Conservation (phyloP, 2,329 filamentous ascomycete species). For the Colletotrichum falcatum region DNA sequence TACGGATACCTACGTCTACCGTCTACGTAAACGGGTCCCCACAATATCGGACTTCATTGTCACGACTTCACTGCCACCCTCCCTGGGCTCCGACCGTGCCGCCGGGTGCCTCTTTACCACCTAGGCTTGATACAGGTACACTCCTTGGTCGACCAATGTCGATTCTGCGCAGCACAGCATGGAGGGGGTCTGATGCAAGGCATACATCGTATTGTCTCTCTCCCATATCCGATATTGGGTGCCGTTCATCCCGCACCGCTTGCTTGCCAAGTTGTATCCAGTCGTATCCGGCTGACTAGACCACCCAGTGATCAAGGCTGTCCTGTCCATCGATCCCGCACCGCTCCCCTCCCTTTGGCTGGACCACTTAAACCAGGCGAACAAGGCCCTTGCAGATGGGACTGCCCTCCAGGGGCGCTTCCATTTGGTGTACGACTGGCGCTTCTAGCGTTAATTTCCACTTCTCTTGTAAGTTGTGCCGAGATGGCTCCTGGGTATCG, state of each 20-base stretch:
- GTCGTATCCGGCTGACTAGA: background rate
- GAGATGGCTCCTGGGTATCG: slow-evolving; percentile 17
- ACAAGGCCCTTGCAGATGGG: slow-evolving; percentile 16
- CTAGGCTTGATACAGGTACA: too few relatives aligned
- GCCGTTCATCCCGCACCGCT: background rate
- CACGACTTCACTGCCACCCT: slow-evolving; percentile 1
- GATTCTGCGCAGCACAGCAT: background rate
- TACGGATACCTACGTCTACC: too few relatives aligned
- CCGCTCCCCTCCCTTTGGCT: background rate
- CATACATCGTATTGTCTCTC: background rate
- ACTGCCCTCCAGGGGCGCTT: slow-evolving; percentile 12
- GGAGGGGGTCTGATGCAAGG: slow-evolving; percentile 8
- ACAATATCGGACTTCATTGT: slow-evolving; percentile 1
- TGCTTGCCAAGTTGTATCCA: slow-evolving; percentile 4
- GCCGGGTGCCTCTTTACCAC: slow-evolving; percentile 7
- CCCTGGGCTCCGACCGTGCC: background rate
- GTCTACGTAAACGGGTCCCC: slow-evolving; percentile 12
- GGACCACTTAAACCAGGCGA: slow-evolving; percentile 2
- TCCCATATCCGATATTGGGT: background rate
- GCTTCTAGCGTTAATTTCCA: slow-evolving; percentile 18
- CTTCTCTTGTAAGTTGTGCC: background rate
- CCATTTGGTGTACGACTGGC: background rate
- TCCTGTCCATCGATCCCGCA: slow-evolving; percentile 25
- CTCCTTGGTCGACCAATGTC: slow-evolving; percentile 5
- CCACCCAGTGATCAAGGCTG: slow-evolving; percentile 29